A percentile compares a stretch with the other conserved stretches of the same genome.
These are phyloP conservation scores for Saccharum hybrid DNA, from an alignment of 202 grass and related monocot species.

Conservation along the genomic window DNA sequence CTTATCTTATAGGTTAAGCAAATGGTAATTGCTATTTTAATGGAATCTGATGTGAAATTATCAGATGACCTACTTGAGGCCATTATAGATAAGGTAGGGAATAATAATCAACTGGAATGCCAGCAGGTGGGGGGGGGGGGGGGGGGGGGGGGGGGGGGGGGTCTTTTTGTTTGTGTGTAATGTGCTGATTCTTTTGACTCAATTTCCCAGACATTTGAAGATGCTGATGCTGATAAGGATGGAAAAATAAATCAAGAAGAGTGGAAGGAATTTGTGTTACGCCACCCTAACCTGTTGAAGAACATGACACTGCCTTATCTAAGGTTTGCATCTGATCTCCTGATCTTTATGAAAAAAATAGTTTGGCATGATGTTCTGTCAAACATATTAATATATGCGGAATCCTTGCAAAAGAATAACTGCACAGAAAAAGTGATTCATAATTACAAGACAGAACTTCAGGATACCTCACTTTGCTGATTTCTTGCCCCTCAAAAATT, in stretches of 20 bases:
- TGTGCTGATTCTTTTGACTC: not conserved
- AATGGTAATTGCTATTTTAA: conserved; percentile 90
- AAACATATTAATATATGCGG: not conserved
- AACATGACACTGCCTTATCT: conserved; percentile 92
- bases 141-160: too few relatives aligned
- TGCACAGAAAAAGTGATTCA: conserved; percentile 21
- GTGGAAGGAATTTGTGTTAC: conserved; percentile 78
- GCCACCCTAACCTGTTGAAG: conserved; percentile 73
- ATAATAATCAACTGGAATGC: not conserved
- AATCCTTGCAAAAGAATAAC: not conserved
- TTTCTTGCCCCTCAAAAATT: not conserved
- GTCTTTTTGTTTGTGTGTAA: not conserved
- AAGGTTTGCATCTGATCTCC: conserved; percentile 43
- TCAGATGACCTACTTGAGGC: conserved; percentile 74
- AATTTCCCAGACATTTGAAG: conserved; percentile 78
- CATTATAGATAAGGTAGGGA: conserved; percentile 70
- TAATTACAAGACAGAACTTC: not conserved
- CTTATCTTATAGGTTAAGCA: conserved; percentile 69
- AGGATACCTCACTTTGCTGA: not conserved
- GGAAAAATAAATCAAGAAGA: conserved; percentile 80
- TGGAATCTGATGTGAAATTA: conserved; percentile 67
- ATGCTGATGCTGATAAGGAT: conserved; percentile 77
- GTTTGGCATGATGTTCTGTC: not conserved
- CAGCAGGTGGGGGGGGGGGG: too few relatives aligned
- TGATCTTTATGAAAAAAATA: not conserved